phyloP scores from a whole-genome alignment of 441 rosid genomes.

The Pelargonium australe region DNA sequence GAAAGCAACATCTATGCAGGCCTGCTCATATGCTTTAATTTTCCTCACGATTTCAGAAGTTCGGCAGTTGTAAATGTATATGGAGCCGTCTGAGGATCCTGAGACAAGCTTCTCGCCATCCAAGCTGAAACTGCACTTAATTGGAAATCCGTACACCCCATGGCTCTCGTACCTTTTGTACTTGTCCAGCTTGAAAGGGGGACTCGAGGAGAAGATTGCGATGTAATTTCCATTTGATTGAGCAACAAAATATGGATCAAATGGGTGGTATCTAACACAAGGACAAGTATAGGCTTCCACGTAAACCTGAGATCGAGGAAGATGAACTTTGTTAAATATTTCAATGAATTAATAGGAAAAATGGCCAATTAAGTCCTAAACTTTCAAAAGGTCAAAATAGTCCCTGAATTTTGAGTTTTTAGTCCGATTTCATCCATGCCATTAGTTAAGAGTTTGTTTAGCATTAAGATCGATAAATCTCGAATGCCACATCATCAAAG shows the following conservation, averaged over 20 bases:
- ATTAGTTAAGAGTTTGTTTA: too few species aligned
- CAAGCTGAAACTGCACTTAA: constrained; percentile 66
- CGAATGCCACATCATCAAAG: too few species aligned
- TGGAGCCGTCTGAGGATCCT: constrained; percentile 65
- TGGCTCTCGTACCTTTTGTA: constrained; percentile 64
- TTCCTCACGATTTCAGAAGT: constrained; percentile 45
- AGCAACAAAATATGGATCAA: constrained; percentile 55
- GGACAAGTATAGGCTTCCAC: constrained; percentile 83
- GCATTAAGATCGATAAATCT: too few species aligned
- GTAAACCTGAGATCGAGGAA: constrained; percentile 45
- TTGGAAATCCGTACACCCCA: constrained; percentile 68
- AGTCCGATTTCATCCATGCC: too few species aligned
- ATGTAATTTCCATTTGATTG: constrained; percentile 82
- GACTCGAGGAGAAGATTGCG: constrained; percentile 59
- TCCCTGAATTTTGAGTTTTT: too few species aligned
- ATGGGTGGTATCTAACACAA: constrained; percentile 56
- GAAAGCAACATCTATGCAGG: constrained; percentile 58
- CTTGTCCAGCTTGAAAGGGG: constrained; percentile 80
- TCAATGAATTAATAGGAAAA: too few species aligned
- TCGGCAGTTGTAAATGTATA: constrained; percentile 46
- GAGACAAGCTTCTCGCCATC: constrained; percentile 57
- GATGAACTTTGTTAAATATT: not conserved
- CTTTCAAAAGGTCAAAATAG: too few species aligned
- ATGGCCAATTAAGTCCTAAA: too few species aligned
- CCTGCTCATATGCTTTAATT: constrained; percentile 56